Evolutionary conservation across 805 yeast genomes (phyloP).

Genomic region (Pichia pseudocactophila): DNA sequence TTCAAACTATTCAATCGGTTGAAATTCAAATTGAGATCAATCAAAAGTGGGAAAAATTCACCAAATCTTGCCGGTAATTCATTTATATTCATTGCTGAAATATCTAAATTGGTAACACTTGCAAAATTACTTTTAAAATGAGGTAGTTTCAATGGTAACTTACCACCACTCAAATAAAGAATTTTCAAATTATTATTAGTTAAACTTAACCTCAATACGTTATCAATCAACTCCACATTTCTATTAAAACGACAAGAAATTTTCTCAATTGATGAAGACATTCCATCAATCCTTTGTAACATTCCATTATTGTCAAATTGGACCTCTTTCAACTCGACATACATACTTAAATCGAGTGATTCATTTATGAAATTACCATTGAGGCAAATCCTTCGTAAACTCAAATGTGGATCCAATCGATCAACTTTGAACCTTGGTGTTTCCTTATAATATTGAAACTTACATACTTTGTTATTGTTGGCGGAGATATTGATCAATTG

Average conservation of each 20-base stretch:
- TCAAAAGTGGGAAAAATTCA: constrained; percentile 36
- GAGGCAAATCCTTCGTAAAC: constrained; percentile 9
- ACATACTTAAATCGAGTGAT: constrained; percentile 22
- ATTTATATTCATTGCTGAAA: constrained; percentile 40
- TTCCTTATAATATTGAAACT: constrained; percentile 14
- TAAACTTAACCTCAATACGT: constrained; percentile 13
- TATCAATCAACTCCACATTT: constrained; percentile 16
- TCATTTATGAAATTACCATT: constrained; percentile 7
- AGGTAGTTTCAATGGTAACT: constrained; percentile 7
- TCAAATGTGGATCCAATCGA: constrained; percentile 24
- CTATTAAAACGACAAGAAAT: constrained; percentile 34
- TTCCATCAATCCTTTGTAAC: constrained; percentile 21
- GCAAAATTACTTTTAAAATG: constrained; percentile 13
- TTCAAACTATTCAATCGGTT: constrained; percentile 32
- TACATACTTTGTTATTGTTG: constrained; percentile 33
- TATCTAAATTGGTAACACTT: constrained; percentile 31
- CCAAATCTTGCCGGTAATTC: constrained; percentile 31
- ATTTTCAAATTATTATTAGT: constrained; percentile 22
- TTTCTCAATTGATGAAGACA: constrained; percentile 32
- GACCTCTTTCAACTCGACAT: constrained; percentile 34
- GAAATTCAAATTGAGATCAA: constrained; percentile 42
- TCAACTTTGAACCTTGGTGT: constrained; percentile 24
- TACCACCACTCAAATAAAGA: constrained; percentile 30
- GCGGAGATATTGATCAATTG: constrained; percentile 32
- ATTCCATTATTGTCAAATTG: constrained; percentile 34